A percentile compares a stretch with the other conserved stretches of the same genome.
Conservation (phyloP, 352 stramenopile genomes). For the Plasmopara halstedii region DNA sequence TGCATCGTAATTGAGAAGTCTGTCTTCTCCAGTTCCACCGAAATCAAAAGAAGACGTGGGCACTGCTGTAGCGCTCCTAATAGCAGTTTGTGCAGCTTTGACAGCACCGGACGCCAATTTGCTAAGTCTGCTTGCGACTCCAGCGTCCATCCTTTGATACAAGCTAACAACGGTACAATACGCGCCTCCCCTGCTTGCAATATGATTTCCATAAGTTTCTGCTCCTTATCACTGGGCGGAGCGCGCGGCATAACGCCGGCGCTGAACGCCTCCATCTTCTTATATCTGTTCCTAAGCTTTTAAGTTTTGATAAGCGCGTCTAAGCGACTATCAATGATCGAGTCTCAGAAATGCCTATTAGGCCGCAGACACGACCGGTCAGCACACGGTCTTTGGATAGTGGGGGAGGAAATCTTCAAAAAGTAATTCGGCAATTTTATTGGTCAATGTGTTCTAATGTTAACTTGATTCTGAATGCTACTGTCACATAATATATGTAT, state of each 20-base stretch:
- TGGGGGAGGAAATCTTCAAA: constrained; percentile 20
- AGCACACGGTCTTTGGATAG: constrained; percentile 9
- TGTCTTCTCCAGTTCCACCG: constrained; percentile 13
- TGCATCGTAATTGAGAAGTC: constrained; percentile 4
- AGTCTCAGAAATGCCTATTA: neutral
- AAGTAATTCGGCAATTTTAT: constrained; percentile 2
- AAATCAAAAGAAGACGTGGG: constrained; percentile 39
- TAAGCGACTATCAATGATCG: neutral
- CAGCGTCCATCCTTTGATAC: constrained; percentile 67
- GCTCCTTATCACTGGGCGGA: constrained; percentile 43
- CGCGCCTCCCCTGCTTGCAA: constrained; percentile 34
- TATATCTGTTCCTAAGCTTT: constrained; percentile 5
- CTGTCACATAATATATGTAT: neutral
- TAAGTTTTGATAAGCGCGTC: constrained; percentile 1
- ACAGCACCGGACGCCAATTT: constrained; percentile 60
- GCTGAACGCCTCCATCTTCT: constrained; percentile 22
- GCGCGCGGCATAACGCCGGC: constrained; percentile 19
- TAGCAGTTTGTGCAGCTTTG: constrained; percentile 45
- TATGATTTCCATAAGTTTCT: constrained; percentile 55
- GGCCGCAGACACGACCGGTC: constrained; percentile 14
- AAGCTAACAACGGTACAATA: constrained; percentile 53
- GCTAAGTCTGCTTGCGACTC: constrained; percentile 70
- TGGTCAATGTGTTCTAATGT: constrained; percentile 1
- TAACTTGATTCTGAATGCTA: neutral
- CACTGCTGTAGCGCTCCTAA: constrained; percentile 29